Evolutionary conservation across 768 basidiomycete species (phyloP).

Genomic region (Coprinellus aureogranulatus): DNA sequence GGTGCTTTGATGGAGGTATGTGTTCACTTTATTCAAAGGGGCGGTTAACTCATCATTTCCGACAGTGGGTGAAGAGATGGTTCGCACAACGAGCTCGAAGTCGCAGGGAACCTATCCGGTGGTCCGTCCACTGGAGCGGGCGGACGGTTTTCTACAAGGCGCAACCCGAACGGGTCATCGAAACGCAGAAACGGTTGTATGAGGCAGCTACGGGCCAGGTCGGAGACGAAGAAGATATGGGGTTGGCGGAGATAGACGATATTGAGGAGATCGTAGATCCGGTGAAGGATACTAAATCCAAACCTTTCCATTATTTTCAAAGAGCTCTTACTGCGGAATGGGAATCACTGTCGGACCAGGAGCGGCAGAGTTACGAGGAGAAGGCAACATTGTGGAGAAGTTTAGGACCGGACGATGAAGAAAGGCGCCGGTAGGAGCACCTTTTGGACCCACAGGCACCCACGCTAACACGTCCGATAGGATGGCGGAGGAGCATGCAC

Average conservation of each 20-base stretch:
- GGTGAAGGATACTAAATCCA: neutral
- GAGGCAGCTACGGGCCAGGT: neutral
- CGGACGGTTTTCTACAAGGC: neutral
- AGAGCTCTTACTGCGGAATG: neutral
- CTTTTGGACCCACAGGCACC: neutral
- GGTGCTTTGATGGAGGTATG: too few species aligned
- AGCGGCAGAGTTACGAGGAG: neutral
- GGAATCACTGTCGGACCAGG: neutral
- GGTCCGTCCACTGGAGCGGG: neutral
- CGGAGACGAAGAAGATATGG: neutral
- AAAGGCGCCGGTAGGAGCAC: neutral
- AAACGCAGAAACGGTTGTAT: neutral
- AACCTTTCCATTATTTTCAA: neutral
- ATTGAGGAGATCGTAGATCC: neutral
- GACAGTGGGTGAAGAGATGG: neutral
- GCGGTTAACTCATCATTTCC: too few species aligned
- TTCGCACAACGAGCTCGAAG: neutral
- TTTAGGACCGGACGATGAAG: neutral
- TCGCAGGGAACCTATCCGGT: neutral
- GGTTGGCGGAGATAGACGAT: neutral
- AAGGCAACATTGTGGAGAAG: neutral
- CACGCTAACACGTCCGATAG: neutral
- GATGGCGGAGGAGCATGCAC: neutral
- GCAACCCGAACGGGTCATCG: neutral
- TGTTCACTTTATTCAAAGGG: too few species aligned